Evolutionary conservation across 192 early-diverging fungal genomes (phyloP).

Genomic region (Podila epicladia): DNA sequence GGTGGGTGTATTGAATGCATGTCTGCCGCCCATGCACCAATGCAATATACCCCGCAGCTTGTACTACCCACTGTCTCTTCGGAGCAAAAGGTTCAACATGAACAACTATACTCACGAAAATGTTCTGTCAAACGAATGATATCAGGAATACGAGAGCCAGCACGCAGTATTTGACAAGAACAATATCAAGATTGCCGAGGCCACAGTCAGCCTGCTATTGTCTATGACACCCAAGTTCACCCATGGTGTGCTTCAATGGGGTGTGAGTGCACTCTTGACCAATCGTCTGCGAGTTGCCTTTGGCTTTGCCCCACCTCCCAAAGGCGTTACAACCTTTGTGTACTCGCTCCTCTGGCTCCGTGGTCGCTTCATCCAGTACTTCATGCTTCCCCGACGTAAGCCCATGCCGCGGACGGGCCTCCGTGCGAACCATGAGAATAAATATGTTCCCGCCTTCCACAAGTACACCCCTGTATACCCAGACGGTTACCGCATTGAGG

Average conservation of each 20-base stretch:
- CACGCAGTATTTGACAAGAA: constrained; percentile 3
- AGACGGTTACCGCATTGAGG: constrained; percentile 50
- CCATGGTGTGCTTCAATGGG: constrained; percentile 9
- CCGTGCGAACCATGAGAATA: constrained; percentile 19
- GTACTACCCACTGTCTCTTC: too few relatives aligned
- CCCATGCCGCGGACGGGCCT: constrained; percentile 42
- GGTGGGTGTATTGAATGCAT: neutral
- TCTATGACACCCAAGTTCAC: constrained; percentile 3
- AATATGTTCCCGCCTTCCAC: constrained; percentile 48
- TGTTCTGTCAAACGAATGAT: neutral
- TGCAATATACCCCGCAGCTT: neutral
- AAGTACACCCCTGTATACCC: constrained; percentile 44
- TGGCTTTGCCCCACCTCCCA: constrained; percentile 4
- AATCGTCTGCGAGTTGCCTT: constrained; percentile 25
- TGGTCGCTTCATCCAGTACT: constrained; percentile 42
- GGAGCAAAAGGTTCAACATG: too few relatives aligned
- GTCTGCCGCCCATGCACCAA: neutral
- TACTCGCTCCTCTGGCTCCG: constrained; percentile 13
- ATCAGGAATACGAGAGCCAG: constrained; percentile 19
- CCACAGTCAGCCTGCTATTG: constrained; percentile 11
- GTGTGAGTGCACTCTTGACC: constrained; percentile 4
- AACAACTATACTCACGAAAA: neutral
- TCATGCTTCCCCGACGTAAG: constrained; percentile 41
- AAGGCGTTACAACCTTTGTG: constrained; percentile 6
- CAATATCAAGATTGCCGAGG: constrained; percentile 25